These are phyloP conservation scores for Jacaranda copaia DNA, from an alignment of 257 asterid species.

Conservation along the genomic window DNA sequence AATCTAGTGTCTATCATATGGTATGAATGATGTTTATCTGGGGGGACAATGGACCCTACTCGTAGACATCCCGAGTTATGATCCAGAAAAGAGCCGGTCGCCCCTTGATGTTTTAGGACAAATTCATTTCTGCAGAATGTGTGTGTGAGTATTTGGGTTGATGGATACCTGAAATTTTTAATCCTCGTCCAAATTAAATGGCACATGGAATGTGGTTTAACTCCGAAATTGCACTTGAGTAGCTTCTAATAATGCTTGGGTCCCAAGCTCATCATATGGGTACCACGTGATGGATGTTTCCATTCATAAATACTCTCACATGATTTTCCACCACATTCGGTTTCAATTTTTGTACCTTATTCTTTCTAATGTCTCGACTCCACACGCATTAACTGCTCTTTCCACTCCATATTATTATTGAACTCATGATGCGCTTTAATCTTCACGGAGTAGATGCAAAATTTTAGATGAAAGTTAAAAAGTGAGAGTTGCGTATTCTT, in stretches of 20 bases:
- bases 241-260: slow-evolving; percentile 13
- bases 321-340: slow-evolving; percentile 34
- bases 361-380: neutral
- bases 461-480: too few species aligned
- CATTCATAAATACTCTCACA: slow-evolving; percentile 33
- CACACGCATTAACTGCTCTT: neutral
- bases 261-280: slow-evolving; percentile 42
- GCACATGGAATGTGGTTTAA: slow-evolving; percentile 29
- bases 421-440: neutral
- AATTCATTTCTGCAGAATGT: neutral
- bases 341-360: slow-evolving; percentile 5
- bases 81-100: slow-evolving; percentile 18
- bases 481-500: too few species aligned
- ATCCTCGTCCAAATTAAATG: neutral
- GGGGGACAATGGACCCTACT: slow-evolving; percentile 37
- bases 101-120: neutral
- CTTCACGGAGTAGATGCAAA: too few species aligned
- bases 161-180: neutral
- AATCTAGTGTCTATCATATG: slow-evolving; percentile 35
- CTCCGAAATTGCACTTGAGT: neutral
- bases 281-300: slow-evolving; percentile 40
- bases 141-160: neutral
- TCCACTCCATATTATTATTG: neutral
- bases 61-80: slow-evolving; percentile 17
- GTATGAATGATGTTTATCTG: slow-evolving; percentile 31